phyloP scores from a whole-genome alignment of 306 rosid genomes.

The Neltuma alba region DNA sequence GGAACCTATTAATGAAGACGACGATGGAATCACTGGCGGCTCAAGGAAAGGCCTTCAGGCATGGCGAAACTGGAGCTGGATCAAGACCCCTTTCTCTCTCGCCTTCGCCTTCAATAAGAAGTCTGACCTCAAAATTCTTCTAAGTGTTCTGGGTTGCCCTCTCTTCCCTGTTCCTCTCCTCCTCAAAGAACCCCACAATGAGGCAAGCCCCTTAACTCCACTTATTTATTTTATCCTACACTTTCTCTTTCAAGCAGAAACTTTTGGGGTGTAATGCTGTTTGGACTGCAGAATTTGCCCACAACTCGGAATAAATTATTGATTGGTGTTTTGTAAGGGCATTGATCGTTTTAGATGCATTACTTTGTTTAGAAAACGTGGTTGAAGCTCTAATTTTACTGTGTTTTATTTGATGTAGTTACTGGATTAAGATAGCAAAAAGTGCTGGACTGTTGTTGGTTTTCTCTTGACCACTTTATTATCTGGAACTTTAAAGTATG shows the following conservation, averaged over 20 bases:
- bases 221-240: background rate
- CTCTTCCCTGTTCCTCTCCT: slow-evolving; percentile 74
- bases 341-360: background rate
- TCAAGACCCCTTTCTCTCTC: slow-evolving; percentile 74
- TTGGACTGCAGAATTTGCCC: background rate
- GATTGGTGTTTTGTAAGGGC: background rate
- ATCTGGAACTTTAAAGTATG: background rate
- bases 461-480: background rate
- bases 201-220: slow-evolving; percentile 43
- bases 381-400: background rate
- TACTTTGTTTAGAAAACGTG: background rate
- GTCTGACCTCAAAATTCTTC: slow-evolving; percentile 75
- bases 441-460: background rate
- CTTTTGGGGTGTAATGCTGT: background rate
- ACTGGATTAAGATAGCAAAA: background rate
- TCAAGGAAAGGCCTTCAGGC: slow-evolving; percentile 61
- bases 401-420: slow-evolving; percentile 24
- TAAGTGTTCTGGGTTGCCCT: slow-evolving; percentile 91
- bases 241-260: background rate
- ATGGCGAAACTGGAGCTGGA: slow-evolving; percentile 90
- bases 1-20: slow-evolving; percentile 78
- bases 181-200: slow-evolving; percentile 48
- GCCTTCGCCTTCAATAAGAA: slow-evolving; percentile 63
- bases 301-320: background rate
- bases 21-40: slow-evolving; percentile 24